These are phyloP conservation scores for Leptographium galeiforme DNA, from an alignment of 2,329 filamentous ascomycete species.

Conservation along the genomic window DNA sequence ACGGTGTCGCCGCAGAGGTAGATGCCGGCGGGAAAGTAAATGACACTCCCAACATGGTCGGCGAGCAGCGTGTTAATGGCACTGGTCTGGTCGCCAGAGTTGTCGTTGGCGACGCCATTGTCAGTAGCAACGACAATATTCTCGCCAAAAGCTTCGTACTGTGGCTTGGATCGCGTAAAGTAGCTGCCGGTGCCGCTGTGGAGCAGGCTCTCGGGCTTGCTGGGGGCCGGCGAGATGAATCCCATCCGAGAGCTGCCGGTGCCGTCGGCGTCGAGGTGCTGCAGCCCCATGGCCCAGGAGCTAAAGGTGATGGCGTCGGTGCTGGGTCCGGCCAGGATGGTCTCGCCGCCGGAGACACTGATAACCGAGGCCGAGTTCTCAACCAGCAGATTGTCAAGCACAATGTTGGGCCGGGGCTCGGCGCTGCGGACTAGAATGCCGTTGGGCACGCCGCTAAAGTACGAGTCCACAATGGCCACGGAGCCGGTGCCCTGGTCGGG, in stretches of 20 bases:
- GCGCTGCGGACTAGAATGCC: slow-evolving; percentile 47
- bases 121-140: slow-evolving; percentile 56
- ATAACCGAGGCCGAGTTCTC: slow-evolving; percentile 25
- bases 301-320: slow-evolving; percentile 24
- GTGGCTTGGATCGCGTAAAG: slow-evolving; percentile 63
- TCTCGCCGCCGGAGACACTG: slow-evolving; percentile 31
- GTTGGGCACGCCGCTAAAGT: slow-evolving; percentile 50
- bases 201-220: slow-evolving; percentile 41
- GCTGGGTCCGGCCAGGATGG: slow-evolving; percentile 30
- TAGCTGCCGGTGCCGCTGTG: slow-evolving; percentile 28
- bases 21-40: slow-evolving; percentile 48
- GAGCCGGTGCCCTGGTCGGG: slow-evolving; percentile 45
- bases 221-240: slow-evolving; percentile 27
- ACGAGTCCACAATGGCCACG: slow-evolving; percentile 60
- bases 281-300: slow-evolving; percentile 53
- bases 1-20: slow-evolving; percentile 25
- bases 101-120: slow-evolving; percentile 63
- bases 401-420: slow-evolving; percentile 21
- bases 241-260: slow-evolving; percentile 27
- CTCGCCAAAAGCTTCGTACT: slow-evolving; percentile 54
- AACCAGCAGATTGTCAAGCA: slow-evolving; percentile 33
- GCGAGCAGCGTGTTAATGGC: slow-evolving; percentile 37
- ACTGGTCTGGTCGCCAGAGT: slow-evolving; percentile 43
- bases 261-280: slow-evolving; percentile 30
- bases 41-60: slow-evolving; percentile 31